A percentile compares a stretch with the other conserved stretches of the same genome.
Conservation (phyloP, 306 rosid species). For the Prunus kanzakura region DNA sequence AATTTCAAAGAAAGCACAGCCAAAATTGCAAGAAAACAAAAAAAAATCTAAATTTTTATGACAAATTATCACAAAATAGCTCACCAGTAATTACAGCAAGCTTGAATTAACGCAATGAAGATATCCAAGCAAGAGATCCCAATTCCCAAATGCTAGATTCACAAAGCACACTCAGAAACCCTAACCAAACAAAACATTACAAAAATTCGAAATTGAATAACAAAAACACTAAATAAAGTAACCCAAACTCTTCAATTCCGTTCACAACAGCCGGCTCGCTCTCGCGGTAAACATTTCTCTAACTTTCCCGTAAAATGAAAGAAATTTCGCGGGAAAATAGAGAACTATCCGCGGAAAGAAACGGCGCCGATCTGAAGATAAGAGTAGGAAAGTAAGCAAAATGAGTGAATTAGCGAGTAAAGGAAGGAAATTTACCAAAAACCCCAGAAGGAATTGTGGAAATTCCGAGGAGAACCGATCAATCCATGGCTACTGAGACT, state of each 20-base stretch:
- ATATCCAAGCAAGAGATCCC: conserved; percentile 20
- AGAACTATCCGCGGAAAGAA: not conserved
- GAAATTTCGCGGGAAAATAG: conserved; percentile 1
- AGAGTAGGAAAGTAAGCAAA: not conserved
- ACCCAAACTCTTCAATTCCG: not conserved
- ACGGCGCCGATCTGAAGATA: conserved; percentile 30
- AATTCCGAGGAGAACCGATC: conserved; percentile 18
- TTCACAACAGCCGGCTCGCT: not conserved
- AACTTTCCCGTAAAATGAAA: not conserved
- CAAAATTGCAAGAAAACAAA: not conserved
- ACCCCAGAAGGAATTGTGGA: not conserved
- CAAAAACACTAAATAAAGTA: not conserved
- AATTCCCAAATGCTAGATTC: conserved; percentile 13
- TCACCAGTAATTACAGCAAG: conserved; percentile 21
- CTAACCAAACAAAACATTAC: not conserved
- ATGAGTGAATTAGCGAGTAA: not conserved
- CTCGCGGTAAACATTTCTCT: not conserved
- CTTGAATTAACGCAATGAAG: conserved; percentile 6
- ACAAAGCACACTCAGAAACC: conserved; percentile 16
- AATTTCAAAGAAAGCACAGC: not conserved
- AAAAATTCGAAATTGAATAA: conserved; percentile 1
- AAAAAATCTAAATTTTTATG: not conserved
- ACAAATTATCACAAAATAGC: not conserved
- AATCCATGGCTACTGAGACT: conserved; percentile 20
- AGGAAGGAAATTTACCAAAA: conserved; percentile 23